A percentile compares a stretch with the other conserved stretches of the same genome.
Evolutionary conservation across 2,329 filamentous ascomycete genomes (phyloP).

Genomic region (Penicillium palitans): DNA sequence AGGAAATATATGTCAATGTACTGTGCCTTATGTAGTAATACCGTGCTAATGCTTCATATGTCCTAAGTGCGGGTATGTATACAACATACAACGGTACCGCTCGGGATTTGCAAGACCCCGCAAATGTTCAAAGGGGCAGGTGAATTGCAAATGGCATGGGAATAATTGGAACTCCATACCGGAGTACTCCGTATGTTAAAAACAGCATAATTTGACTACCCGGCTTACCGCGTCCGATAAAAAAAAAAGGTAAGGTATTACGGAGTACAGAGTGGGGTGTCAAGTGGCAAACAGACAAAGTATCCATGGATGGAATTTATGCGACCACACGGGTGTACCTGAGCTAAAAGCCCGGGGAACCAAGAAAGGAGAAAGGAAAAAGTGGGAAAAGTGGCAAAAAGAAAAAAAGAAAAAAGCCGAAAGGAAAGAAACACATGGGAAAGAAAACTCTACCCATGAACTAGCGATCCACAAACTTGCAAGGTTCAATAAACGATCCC

Average conservation of each 20-base stretch:
- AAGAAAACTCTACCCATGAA: conserved; percentile 17
- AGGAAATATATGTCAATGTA: background rate
- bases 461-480: conserved; percentile 20
- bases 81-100: background rate
- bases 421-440: conserved; percentile 21
- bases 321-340: conserved; percentile 13
- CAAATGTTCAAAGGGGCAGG: background rate
- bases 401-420: background rate
- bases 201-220: background rate
- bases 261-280: conserved; percentile 1
- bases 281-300: background rate
- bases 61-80: background rate
- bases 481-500: conserved; percentile 23
- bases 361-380: conserved; percentile 3
- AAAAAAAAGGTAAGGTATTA: background rate
- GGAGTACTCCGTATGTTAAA: background rate
- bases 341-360: conserved; percentile 9
- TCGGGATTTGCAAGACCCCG: conserved; percentile 1
- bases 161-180: background rate
- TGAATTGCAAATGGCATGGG: conserved; percentile 4
- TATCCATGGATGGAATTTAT: background rate
- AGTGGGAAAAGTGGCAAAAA: conserved; percentile 14
- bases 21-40: background rate
- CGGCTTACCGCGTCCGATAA: background rate
- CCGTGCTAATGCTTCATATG: background rate